Base-by-base conservation (phyloP, 1,284 basidiomycete species). In the Baeospora myosura region DNA sequence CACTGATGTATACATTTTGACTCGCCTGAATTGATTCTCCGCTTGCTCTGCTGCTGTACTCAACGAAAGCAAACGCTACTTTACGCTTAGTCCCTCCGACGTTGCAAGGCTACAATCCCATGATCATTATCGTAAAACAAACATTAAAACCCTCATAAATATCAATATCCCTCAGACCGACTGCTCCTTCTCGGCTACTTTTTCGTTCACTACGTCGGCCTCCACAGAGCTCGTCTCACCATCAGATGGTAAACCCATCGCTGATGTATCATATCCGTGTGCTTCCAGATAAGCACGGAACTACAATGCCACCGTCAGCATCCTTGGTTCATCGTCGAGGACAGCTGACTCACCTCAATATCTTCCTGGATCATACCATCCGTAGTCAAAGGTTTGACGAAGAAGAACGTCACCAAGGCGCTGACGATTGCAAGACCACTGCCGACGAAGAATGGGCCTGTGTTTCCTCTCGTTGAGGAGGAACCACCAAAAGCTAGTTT, bases 341-440 rank as follows among this genome's bases (percentile, higher is more conserved):
- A n/a, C n/a, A n/a, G n/a, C n/a, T n/a, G 25, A 59, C 71, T 41
- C 55, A 81, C 81, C 50, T 61, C 63, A 29, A 57, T 63, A 61
- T 94, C 89, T 62, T 93, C 89, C 35, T 75, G 68, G 17, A 63
- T 63, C 87, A 94, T 92, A 30, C 84, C 81, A 51, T 95, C 88
- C 23, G 78, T 73, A 14, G 69, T 68, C 43, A 94, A 72, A 31
- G 88, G 84, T 31, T 71, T 72, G 55, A 97, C 78, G 62, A 89
- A 81, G 61, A 88, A 58, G 51, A 81, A 71, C 0, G 84, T 82
- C 51, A 91, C 64, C 5, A 80, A 16, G 0, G 91, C 89, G 43
- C 87, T 88, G 42, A 93, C 51, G 38, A 94, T 53, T 5, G 90
- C 91, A 32, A 95, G 72, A 29, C 72, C 84, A 47, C 81, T 85